Evolutionary conservation across 768 basidiomycete species (phyloP).

Genomic region (Imleria badia): DNA sequence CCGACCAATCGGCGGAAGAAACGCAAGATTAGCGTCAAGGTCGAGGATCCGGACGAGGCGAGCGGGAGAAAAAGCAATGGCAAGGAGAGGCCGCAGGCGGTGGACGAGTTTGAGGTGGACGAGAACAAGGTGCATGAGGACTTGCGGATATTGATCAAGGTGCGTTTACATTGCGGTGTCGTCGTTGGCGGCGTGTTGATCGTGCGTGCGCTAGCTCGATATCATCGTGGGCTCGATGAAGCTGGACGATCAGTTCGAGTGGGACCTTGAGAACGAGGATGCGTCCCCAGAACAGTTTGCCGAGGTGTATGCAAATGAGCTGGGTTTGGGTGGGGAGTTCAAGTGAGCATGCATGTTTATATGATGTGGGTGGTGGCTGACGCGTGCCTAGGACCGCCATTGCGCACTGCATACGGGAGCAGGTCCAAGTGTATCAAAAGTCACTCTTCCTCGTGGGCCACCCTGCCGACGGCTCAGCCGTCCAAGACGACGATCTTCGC

Average conservation of each 20-base stretch:
- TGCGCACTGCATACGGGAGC: slow-evolving; percentile 93
- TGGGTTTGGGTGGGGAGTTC: slow-evolving; percentile 92
- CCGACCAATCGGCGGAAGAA: slow-evolving; percentile 39
- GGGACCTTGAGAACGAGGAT: slow-evolving; percentile 83
- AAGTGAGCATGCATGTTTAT: slow-evolving; percentile 48
- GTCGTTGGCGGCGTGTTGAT: slow-evolving; percentile 5
- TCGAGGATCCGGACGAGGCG: slow-evolving; percentile 21
- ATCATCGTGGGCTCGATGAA: slow-evolving; percentile 92
- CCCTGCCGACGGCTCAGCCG: slow-evolving; percentile 70
- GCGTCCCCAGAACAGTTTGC: slow-evolving; percentile 94
- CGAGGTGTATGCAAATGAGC: slow-evolving; percentile 77
- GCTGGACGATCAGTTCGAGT: slow-evolving; percentile 96
- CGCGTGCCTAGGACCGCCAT: slow-evolving; percentile 76
- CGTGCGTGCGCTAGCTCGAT: slow-evolving; percentile 64
- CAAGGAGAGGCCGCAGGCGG: slow-evolving; percentile 48
- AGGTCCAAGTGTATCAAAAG: slow-evolving; percentile 88
- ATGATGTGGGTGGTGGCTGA: slow-evolving; percentile 10
- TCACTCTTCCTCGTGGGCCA: slow-evolving; percentile 90
- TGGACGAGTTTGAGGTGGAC: slow-evolving; percentile 66
- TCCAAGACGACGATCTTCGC: slow-evolving; percentile 90
- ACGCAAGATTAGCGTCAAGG: slow-evolving; percentile 39
- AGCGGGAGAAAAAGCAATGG: slow-evolving; percentile 24
- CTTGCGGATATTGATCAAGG: slow-evolving; percentile 90
- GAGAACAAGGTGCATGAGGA: slow-evolving; percentile 75
- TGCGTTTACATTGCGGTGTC: slow-evolving; percentile 35